Conservation (phyloP, 2,329 filamentous ascomycete species). For the Lasiodiplodia gonubiensis region DNA sequence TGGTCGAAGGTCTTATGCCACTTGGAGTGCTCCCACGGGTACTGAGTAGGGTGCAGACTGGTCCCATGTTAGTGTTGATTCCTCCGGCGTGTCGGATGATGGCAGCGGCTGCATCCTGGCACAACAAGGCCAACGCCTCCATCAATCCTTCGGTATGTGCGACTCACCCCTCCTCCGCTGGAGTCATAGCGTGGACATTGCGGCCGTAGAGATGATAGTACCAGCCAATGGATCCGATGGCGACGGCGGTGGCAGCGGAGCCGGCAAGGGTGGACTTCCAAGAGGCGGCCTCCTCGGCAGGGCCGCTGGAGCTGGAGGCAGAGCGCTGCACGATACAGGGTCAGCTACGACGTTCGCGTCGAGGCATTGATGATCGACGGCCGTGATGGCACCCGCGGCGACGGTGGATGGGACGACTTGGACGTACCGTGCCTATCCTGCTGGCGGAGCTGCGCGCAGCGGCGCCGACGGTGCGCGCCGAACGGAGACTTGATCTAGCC, state of each 20-base stretch:
- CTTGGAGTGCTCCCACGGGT: constrained; percentile 94
- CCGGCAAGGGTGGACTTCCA: constrained; percentile 86
- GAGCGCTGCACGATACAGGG: constrained; percentile 55
- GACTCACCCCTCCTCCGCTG: constrained; percentile 97
- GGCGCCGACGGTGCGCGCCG: constrained; percentile 82
- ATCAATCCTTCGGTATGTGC: constrained; percentile 22
- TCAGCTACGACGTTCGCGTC: constrained; percentile 36
- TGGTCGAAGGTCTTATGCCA: constrained; percentile 97
- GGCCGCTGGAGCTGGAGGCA: constrained; percentile 71
- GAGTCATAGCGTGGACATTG: constrained; percentile 85
- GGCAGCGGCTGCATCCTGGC: constrained; percentile 6
- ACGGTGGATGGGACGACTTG: constrained; percentile 38
- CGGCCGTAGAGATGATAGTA: constrained; percentile 97
- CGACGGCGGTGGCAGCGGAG: constrained; percentile 82
- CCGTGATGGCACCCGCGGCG: constrained; percentile 35
- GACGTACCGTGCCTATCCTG: constrained; percentile 55
- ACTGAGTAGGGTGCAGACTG: constrained; percentile 88
- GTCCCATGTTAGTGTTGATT: constrained; percentile 12
- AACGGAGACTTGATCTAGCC: constrained; percentile 88
- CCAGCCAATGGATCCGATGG: constrained; percentile 90
- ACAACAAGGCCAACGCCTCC: constrained; percentile 12
- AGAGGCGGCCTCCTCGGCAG: constrained; percentile 74
- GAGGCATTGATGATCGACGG: constrained; percentile 28
- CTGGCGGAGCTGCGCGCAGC: constrained; percentile 69
- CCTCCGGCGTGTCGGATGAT: constrained; percentile 17